Base-by-base conservation (phyloP, 495 filamentous ascomycete species). In the Mycothermus thermophilus region DNA sequence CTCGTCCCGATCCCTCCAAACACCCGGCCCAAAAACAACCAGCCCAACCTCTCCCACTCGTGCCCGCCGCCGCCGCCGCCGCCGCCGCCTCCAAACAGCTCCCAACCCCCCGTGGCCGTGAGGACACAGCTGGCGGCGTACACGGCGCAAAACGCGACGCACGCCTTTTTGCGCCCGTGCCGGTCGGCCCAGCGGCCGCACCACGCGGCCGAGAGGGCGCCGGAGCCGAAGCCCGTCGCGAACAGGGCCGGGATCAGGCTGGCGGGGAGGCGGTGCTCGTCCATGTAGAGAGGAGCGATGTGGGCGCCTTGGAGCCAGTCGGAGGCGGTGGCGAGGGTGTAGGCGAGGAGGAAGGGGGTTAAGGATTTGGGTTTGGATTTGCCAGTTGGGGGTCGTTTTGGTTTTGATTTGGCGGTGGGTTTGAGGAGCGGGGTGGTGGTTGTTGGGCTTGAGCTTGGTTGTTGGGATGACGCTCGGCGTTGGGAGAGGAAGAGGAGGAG, bases 231-330 rank as follows among this genome's bases (percentile, higher is more conserved):
- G 19, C 70, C 69, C 0, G 60, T 57, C 7, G 59, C 59, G 53
- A 72, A 73, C 31, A 74, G 55, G 8, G 51, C 47, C 2, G 67
- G 59, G 26, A 74, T 59, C 0, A 58, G 40, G 15, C 47, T 40
- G n/a, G 70, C 59, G 2, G 59, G 33, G 18, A 74, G 47, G 7
- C 43, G 46, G 47, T 69, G 64, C 54, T 70, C 59, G 36, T 70
- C 23, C n/a, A 32, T 58, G 47, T 74, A 74, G 15, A 75, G 53
- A 12, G 67, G 60, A 52, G 72, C 72, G 13, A 74, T 56, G 48
- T 63, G 68, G 5, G n/a, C 64, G 16, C 67, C 67, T 59, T 74
- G 67, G 27, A 72, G 54, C 66, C 67, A 72, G 44, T 74, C 67
- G n/a, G 69, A 59, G 39, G 57, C 58, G 57, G 62, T 62, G 10